phyloP scores from a whole-genome alignment of 345 rosid genomes.

The Zanthoxylum bungeanum region DNA sequence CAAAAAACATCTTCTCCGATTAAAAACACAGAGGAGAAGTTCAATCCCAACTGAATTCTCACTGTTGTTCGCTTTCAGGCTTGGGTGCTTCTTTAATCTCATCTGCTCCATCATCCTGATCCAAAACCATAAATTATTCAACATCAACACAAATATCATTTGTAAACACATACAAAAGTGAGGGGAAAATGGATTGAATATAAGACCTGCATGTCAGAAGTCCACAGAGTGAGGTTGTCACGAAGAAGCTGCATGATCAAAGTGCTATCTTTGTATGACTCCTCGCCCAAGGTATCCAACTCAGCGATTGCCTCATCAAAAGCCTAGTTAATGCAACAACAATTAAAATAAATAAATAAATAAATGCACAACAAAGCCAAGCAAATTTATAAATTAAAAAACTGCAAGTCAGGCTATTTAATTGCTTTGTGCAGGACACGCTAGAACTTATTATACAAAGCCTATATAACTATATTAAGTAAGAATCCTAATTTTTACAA shows the following conservation, averaged over 20 bases:
- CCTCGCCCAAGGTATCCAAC: conserved; percentile 90
- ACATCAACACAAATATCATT: background rate
- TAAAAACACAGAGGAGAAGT: conserved; percentile 62
- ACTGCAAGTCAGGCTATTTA: background rate
- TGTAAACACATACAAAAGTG: background rate
- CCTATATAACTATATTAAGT: background rate
- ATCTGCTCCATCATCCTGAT: conserved; percentile 81
- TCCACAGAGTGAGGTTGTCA: conserved; percentile 95
- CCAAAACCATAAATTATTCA: conserved; percentile 12
- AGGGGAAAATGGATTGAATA: background rate
- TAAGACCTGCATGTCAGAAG: conserved; percentile 93
- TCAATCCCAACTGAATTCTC: conserved; percentile 30
- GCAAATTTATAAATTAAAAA: background rate
- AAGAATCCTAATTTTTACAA: background rate
- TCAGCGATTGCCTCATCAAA: conserved; percentile 94
- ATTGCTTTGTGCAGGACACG: background rate
- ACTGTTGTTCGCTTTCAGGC: conserved; percentile 53
- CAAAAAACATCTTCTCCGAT: conserved; percentile 55
- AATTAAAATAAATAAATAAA: no score
- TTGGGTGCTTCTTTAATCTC: conserved; percentile 86
- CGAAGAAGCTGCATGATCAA: conserved; percentile 98
- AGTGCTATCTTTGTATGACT: conserved; percentile 94
- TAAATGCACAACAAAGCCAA: conserved; percentile 7
- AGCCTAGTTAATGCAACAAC: conserved; percentile 38
- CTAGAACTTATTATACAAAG: background rate